These are phyloP conservation scores for Clonostachys rhizophaga DNA, from an alignment of 2,329 filamentous ascomycete species.

Conservation along the genomic window DNA sequence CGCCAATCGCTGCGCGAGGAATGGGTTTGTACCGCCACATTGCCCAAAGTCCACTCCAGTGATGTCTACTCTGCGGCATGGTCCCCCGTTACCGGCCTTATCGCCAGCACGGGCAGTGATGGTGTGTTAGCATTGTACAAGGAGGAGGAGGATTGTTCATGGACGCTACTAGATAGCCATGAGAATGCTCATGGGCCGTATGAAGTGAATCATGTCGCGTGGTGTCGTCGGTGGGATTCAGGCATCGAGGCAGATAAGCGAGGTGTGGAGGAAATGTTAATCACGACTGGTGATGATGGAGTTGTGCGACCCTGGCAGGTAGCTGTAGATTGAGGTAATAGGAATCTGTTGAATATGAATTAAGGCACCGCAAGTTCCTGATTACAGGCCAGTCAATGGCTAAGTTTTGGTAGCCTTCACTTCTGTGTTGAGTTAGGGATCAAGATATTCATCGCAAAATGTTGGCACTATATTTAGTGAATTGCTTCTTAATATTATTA, in stretches of 20 bases:
- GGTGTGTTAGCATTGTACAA: slow-evolving; percentile 75
- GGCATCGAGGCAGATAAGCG: slow-evolving; percentile 45
- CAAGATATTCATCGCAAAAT: too few species aligned
- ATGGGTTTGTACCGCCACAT: slow-evolving; percentile 72
- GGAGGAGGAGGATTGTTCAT: slow-evolving; percentile 48
- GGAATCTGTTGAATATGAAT: too few species aligned
- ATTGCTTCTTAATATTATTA: too few species aligned
- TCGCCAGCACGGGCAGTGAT: slow-evolving; percentile 89
- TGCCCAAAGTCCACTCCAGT: slow-evolving; percentile 67
- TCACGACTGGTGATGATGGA: slow-evolving; percentile 92
- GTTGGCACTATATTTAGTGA: too few species aligned
- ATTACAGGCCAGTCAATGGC: too few species aligned
- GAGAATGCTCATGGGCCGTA: slow-evolving; percentile 83
- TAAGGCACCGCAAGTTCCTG: too few species aligned
- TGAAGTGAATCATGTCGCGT: slow-evolving; percentile 88
- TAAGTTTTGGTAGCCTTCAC: too few species aligned
- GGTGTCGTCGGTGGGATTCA: slow-evolving; percentile 75
- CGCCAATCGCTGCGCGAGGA: slow-evolving; percentile 72
- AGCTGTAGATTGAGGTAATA: background rate
- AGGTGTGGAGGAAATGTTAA: slow-evolving; percentile 72
- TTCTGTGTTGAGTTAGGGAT: too few species aligned
- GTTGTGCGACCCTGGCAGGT: slow-evolving; percentile 79
- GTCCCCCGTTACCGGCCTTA: slow-evolving; percentile 70
- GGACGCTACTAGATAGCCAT: slow-evolving; percentile 66
- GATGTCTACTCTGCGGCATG: slow-evolving; percentile 83